Evolutionary conservation across 2,329 filamentous ascomycete genomes (phyloP), one percentile per base, ranked within the genome.

Genomic region (Leptographium galeiforme): DNA sequence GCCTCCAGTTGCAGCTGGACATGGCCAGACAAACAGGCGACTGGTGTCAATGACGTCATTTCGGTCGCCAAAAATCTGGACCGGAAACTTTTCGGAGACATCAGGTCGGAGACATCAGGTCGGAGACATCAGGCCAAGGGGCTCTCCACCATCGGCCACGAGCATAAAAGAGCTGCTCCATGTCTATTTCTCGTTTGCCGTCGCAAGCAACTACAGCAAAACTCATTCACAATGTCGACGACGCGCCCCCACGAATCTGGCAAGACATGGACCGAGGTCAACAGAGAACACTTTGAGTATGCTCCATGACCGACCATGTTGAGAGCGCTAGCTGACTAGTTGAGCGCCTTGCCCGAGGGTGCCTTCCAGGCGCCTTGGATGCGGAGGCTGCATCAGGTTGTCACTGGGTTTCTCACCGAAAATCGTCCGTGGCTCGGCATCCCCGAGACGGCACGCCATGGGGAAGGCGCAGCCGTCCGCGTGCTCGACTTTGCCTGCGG

Each of bases 401-500:
- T 59, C 43, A 49, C 30, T 5, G 44, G 45, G 2, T 57, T 52
- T 39, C 33, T 60, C 13, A 39, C 18, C 4, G 41, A 44, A 6
- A 55, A 59, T 53, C 45, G 11, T 6, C 44, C 43, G 6, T 58
- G 53, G 55, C n/a, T 58, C 8, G 58, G 58, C 38, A 51, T 60
- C 8, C 45, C 53, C 1, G 36, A 45, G 32, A 5, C 41, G 2
- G 47, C 51, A 13, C 16, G n/a, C 25, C 33, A 10, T 16, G 53
- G 33, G 1, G 38, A 41, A 8, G 53, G 51, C 45, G 51, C 45
- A 1, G 55, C 52, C 38, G 19, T 57, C 7, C 53, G 55, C 18
- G 19, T 61, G 10, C 51, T 60, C 2, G 59, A 61, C 50, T 60
- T 58, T 34, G 60, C 60, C 16, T 59, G 60, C 25, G 60, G 59